Conservation (phyloP, 1,139 yeast species). For the Diutina scorzettiae region DNA sequence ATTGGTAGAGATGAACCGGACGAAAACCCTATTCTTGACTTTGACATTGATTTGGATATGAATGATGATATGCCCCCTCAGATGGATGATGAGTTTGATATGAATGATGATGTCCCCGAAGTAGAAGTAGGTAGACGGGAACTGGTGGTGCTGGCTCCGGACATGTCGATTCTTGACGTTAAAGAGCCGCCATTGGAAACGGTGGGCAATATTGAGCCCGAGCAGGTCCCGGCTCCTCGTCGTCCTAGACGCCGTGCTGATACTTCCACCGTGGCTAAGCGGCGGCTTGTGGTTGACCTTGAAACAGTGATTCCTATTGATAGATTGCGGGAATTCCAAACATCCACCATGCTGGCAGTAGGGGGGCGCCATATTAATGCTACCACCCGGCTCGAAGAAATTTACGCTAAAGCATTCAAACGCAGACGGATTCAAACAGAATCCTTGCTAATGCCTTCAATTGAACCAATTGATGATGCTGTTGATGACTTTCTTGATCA, state of each 20-base stretch:
- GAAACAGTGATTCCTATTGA: background rate
- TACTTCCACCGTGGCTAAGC: background rate
- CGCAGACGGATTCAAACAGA: background rate
- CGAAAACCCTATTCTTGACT: constrained; percentile 10
- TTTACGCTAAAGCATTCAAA: background rate
- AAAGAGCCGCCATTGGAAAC: background rate
- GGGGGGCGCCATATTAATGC: background rate
- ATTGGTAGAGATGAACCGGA: constrained; percentile 28
- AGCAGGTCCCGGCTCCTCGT: background rate
- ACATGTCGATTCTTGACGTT: background rate
- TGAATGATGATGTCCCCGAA: background rate
- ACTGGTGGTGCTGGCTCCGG: background rate
- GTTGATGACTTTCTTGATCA: background rate
- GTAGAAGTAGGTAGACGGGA: background rate
- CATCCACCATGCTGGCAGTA: background rate
- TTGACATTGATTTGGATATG: constrained; percentile 5
- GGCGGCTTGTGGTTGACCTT: background rate
- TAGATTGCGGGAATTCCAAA: background rate
- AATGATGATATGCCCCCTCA: constrained; percentile 21
- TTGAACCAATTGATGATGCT: constrained; percentile 3
- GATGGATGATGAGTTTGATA: background rate
- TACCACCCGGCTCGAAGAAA: background rate
- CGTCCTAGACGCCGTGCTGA: background rate
- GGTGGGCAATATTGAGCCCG: background rate
- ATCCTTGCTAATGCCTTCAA: constrained; percentile 8